These are phyloP conservation scores for Yarrowia alimentaria DNA, from an alignment of 805 yeast species.

Conservation along the genomic window DNA sequence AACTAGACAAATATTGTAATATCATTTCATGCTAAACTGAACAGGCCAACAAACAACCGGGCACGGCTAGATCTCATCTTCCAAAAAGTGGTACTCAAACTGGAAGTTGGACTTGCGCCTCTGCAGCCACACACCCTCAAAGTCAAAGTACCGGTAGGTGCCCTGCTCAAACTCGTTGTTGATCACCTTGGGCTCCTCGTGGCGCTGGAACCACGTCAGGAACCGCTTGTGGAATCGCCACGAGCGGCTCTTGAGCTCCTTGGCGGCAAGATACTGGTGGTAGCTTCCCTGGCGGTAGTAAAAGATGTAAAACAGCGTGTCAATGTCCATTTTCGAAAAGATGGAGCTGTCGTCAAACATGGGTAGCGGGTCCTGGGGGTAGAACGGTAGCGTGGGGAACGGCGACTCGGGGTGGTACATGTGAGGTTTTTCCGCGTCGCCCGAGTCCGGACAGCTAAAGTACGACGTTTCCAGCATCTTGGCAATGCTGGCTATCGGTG, in stretches of 20 bases:
- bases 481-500: slow-evolving; percentile 53
- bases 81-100: slow-evolving; percentile 47
- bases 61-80: slow-evolving; percentile 42
- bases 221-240: slow-evolving; percentile 77
- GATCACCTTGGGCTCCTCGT: slow-evolving; percentile 51
- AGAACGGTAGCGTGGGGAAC: slow-evolving; percentile 84
- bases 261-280: slow-evolving; percentile 73
- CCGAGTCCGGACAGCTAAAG: slow-evolving; percentile 88
- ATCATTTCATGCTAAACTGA: too few relatives aligned
- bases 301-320: slow-evolving; percentile 87
- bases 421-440: slow-evolving; percentile 82
- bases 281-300: slow-evolving; percentile 78
- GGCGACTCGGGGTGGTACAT: slow-evolving; percentile 74
- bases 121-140: slow-evolving; percentile 65
- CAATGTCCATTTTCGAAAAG: slow-evolving; percentile 72
- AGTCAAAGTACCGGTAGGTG: slow-evolving; percentile 81
- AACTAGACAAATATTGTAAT: too few relatives aligned
- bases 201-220: slow-evolving; percentile 78
- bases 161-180: slow-evolving; percentile 47
- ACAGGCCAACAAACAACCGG: too few relatives aligned
- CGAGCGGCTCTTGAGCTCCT: slow-evolving; percentile 72
- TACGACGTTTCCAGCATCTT: slow-evolving; percentile 72
- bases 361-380: slow-evolving; percentile 75
- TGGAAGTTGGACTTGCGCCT: slow-evolving; percentile 60
- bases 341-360: slow-evolving; percentile 55